A percentile compares a stretch with the other conserved stretches of the same genome.
phyloP scores from a whole-genome alignment of 805 yeast genomes.

The Metschnikowia lachancei region DNA sequence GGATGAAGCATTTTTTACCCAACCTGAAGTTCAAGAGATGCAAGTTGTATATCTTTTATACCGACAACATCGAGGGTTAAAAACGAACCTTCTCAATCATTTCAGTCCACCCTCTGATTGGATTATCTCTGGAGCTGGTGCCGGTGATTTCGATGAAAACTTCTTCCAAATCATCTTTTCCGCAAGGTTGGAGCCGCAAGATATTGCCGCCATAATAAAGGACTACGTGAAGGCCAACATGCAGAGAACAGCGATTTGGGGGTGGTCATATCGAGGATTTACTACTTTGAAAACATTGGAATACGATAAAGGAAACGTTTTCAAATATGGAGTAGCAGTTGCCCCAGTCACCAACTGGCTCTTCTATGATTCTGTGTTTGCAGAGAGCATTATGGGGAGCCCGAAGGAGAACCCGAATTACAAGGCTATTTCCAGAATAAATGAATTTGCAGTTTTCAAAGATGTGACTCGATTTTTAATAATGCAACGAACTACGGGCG shows the following conservation, averaged over 20 bases:
- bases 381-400: conserved; percentile 70
- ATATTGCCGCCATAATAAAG: conserved; percentile 51
- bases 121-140: too few relatives aligned
- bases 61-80: too few relatives aligned
- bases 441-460: conserved; percentile 43
- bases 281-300: conserved; percentile 72
- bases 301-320: conserved; percentile 56
- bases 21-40: too few relatives aligned
- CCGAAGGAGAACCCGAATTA: conserved; percentile 52
- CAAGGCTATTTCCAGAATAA: conserved; percentile 41
- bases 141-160: too few relatives aligned
- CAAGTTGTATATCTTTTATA: too few relatives aligned
- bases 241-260: conserved; percentile 69
- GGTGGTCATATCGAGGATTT: conserved; percentile 88
- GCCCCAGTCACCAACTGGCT: conserved; percentile 85
- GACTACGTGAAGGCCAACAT: conserved; percentile 45
- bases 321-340: conserved; percentile 75
- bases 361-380: conserved; percentile 72
- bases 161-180: too few relatives aligned
- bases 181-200: conserved; percentile 84
- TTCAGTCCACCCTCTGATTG: too few relatives aligned
- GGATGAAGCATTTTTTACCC: too few relatives aligned
- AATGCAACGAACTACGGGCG: conserved; percentile 82
- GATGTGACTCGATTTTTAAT: conserved; percentile 55
- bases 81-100: too few relatives aligned